Evolutionary conservation across 202 grass and related monocot genomes (phyloP).

Genomic region (Carex arenaria): DNA sequence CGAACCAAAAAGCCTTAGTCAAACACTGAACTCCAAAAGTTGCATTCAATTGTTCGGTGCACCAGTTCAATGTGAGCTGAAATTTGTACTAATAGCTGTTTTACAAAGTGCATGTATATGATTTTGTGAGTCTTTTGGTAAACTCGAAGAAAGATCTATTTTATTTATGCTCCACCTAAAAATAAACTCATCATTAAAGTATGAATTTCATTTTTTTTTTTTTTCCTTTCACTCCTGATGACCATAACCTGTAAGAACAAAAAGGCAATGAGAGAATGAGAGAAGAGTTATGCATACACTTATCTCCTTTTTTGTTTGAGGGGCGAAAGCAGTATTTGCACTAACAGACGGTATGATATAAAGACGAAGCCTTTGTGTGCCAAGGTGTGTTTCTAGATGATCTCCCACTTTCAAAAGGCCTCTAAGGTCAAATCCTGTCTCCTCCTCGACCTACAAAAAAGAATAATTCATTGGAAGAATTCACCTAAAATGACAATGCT

Average conservation of each 20-base stretch:
- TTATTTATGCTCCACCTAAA: background rate
- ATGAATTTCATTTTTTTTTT: background rate
- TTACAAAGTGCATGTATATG: background rate
- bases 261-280: background rate
- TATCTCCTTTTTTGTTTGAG: slow-evolving; percentile 98
- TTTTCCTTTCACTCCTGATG: background rate
- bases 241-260: background rate
- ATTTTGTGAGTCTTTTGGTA: background rate
- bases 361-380: slow-evolving; percentile 85
- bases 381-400: slow-evolving; percentile 79
- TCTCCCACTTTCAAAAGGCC: slow-evolving; percentile 67
- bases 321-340: slow-evolving; percentile 75
- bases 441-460: slow-evolving; percentile 71
- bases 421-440: slow-evolving; percentile 95
- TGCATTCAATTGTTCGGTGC: background rate
- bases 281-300: slow-evolving; percentile 53
- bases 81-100: background rate
- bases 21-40: background rate
- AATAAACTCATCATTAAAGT: background rate
- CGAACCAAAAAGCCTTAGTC: background rate
- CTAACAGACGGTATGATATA: slow-evolving; percentile 84
- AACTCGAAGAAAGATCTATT: background rate
- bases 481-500: background rate
- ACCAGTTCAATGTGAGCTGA: background rate
- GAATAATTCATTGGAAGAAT: background rate